Percentiles rank a stretch among this genome's conserved stretches.
Conservation (phyloP, 139 green algal species). For the Tetradesmus obliquus region DNA sequence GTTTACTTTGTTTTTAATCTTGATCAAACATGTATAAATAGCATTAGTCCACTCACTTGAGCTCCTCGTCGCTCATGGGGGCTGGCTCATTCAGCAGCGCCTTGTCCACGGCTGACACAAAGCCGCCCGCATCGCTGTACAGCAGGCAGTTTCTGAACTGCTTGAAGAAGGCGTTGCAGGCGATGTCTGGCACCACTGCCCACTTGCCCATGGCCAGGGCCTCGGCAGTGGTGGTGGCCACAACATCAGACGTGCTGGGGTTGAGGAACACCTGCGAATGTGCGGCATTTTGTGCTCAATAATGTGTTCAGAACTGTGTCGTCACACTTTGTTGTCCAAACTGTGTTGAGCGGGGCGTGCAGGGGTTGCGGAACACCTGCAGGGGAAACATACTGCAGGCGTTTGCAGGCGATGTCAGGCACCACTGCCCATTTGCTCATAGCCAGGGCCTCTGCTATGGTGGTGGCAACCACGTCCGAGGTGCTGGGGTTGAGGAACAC, state of each 20-base stretch:
- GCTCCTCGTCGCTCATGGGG: slow-evolving; percentile 78
- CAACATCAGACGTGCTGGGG: slow-evolving; percentile 90
- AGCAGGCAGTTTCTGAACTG: slow-evolving; percentile 80
- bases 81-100: slow-evolving; percentile 74
- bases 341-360: not conserved
- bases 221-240: slow-evolving; percentile 96
- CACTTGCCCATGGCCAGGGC: slow-evolving; percentile 98
- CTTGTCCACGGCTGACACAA: slow-evolving; percentile 73
- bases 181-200: slow-evolving; percentile 63
- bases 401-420: slow-evolving; percentile 47
- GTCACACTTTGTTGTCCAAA: not conserved
- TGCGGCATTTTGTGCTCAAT: not conserved
- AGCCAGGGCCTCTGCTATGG: slow-evolving; percentile 94
- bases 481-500: slow-evolving; percentile 95
- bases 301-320: not conserved
- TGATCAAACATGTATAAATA: too few species aligned
- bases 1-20: too few species aligned
- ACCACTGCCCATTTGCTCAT: slow-evolving; percentile 96
- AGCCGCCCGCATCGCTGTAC: slow-evolving; percentile 84
- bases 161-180: slow-evolving; percentile 54
- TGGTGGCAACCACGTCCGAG: slow-evolving; percentile 97
- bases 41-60: slow-evolving; percentile 38
- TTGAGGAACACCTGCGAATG: slow-evolving; percentile 89
- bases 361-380: too few species aligned
- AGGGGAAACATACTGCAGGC: too few species aligned